Conservation (phyloP, 257 asterid species). For the Rehmannia glutinosa region DNA sequence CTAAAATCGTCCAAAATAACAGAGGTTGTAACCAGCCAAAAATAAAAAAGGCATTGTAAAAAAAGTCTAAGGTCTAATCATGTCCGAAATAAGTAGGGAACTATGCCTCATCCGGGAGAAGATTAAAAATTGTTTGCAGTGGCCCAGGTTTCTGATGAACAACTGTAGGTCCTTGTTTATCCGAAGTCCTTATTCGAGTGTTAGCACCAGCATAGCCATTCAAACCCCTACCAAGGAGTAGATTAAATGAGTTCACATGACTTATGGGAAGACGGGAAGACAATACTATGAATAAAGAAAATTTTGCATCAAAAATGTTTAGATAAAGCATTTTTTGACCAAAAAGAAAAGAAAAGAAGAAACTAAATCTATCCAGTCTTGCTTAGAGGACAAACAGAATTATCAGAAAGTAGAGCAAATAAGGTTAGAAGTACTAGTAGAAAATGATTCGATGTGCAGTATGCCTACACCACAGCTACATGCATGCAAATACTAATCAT, state of each 20-base stretch:
- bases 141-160: constrained; percentile 96
- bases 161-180: constrained; percentile 73
- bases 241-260: constrained; percentile 32
- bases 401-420: too few species aligned
- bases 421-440: too few species aligned
- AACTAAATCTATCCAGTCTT: background rate
- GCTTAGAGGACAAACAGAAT: too few species aligned
- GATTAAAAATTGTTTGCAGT: constrained; percentile 84
- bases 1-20: constrained; percentile 10
- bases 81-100: constrained; percentile 16
- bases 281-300: background rate
- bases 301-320: background rate
- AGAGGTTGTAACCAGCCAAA: constrained; percentile 6
- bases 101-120: constrained; percentile 86
- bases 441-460: background rate
- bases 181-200: constrained; percentile 55
- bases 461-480: too few species aligned
- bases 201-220: constrained; percentile 62
- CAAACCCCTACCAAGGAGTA: constrained; percentile 65
- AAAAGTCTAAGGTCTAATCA: constrained; percentile 6
- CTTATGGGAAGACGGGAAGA: constrained; percentile 3
- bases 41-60: constrained; percentile 15
- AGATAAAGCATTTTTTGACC: background rate
- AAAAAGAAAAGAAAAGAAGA: background rate
- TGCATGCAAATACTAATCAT: background rate